Evolutionary conservation across 495 filamentous ascomycete genomes (phyloP).

Genomic region (Trichoderma orchidacearum): DNA sequence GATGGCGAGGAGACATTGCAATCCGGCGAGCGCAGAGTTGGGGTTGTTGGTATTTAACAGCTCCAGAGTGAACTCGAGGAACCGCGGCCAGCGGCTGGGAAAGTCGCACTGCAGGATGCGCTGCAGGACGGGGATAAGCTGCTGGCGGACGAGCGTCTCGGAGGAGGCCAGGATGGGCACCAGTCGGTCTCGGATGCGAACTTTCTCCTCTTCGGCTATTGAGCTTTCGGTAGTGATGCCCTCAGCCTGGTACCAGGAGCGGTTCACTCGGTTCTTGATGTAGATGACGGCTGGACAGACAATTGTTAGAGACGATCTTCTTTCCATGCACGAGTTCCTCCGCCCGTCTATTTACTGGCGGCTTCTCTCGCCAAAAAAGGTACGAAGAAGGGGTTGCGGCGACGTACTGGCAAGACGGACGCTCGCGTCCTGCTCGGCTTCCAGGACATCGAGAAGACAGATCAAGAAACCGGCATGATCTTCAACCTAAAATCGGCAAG

Average conservation of each 20-base stretch:
- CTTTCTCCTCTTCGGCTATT: slow-evolving; percentile 81
- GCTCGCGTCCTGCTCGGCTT: slow-evolving; percentile 69
- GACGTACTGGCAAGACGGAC: slow-evolving; percentile 76
- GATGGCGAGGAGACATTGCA: slow-evolving; percentile 87
- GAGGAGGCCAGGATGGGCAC: slow-evolving; percentile 79
- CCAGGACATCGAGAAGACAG: slow-evolving; percentile 78
- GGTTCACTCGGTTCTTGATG: slow-evolving; percentile 88
- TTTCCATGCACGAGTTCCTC: no score
- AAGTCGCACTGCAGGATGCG: slow-evolving; percentile 95
- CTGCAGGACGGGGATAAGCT: slow-evolving; percentile 85
- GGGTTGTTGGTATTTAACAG: slow-evolving; percentile 74
- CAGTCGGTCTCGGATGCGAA: slow-evolving; percentile 70
- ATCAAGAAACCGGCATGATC: slow-evolving; percentile 80
- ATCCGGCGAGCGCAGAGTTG: slow-evolving; percentile 73
- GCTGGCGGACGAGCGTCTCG: slow-evolving; percentile 64
- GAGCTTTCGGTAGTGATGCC: slow-evolving; percentile 48
- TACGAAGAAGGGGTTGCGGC: slow-evolving; percentile 3
- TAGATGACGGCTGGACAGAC: slow-evolving; percentile 71
- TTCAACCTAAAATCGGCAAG: slow-evolving; percentile 54
- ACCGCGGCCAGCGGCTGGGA: slow-evolving; percentile 83
- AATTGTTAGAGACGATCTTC: not conserved
- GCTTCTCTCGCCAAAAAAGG: no score
- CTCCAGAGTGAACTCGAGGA: slow-evolving; percentile 80
- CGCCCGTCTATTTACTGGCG: no score
- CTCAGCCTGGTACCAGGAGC: slow-evolving; percentile 73